A percentile compares a stretch with the other conserved stretches of the same genome.
Evolutionary conservation across 768 basidiomycete genomes (phyloP).

Genomic region (Cyathus striatus): DNA sequence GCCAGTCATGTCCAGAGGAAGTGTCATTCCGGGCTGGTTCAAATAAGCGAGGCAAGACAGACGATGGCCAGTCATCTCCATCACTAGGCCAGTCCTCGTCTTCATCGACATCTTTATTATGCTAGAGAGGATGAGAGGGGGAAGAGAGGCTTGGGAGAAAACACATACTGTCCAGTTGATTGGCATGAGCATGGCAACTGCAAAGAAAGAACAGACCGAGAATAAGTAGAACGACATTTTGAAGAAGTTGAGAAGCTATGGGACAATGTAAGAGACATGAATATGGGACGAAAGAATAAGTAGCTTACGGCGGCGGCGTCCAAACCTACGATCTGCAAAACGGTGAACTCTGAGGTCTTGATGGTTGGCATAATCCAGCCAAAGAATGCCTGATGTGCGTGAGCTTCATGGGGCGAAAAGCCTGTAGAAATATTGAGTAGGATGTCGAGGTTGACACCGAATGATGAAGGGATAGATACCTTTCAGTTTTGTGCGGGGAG

Average conservation of each 20-base stretch:
- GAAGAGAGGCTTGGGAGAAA: constrained; percentile 1
- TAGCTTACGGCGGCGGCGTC: constrained; percentile 89
- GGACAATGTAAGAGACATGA: background rate
- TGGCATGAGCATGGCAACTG: constrained; percentile 85
- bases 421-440: constrained; percentile 34
- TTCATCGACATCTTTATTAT: constrained; percentile 68
- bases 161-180: constrained; percentile 82
- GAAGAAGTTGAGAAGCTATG: constrained; percentile 87
- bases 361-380: constrained; percentile 97
- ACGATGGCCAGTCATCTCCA: constrained; percentile 40
- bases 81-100: constrained; percentile 42
- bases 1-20: constrained; percentile 55
- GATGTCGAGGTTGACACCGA: constrained; percentile 5
- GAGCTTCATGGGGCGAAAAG: constrained; percentile 92
- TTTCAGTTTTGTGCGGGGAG: constrained; percentile 91
- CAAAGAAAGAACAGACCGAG: constrained; percentile 78
- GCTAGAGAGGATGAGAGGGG: constrained; percentile 29
- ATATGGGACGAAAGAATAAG: background rate
- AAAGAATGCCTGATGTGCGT: constrained; percentile 82
- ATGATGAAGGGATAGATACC: constrained; percentile 39
- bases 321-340: constrained; percentile 93
- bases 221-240: constrained; percentile 94
- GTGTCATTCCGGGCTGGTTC: constrained; percentile 21
- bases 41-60: constrained; percentile 13
- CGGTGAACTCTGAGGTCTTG: constrained; percentile 83